A percentile compares a stretch with the other conserved stretches of the same genome.
These are phyloP conservation scores for Phytophthora macrochlamydospora DNA, from an alignment of 352 stramenopile species.

Conservation along the genomic window DNA sequence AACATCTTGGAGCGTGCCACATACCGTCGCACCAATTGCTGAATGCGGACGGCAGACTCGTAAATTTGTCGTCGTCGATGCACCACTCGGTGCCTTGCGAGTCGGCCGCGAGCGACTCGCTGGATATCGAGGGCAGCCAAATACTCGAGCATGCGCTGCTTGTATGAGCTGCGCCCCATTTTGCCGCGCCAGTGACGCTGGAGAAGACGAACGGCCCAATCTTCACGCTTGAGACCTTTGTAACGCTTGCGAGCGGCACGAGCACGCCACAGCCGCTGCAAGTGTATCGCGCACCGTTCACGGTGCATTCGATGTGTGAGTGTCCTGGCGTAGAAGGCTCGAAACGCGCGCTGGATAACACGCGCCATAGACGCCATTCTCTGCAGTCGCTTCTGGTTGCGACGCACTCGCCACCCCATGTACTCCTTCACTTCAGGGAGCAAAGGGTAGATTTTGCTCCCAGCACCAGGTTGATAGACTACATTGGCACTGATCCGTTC, in stretches of 20 bases:
- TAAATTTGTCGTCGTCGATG: conserved; percentile 57
- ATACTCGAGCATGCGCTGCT: conserved; percentile 75
- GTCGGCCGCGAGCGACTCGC: conserved; percentile 82
- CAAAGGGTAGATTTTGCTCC: conserved; percentile 88
- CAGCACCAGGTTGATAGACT: conserved; percentile 82
- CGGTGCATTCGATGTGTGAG: conserved; percentile 77
- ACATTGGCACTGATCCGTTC: conserved; percentile 87
- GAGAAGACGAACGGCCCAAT: conserved; percentile 92
- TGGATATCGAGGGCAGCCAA: conserved; percentile 87
- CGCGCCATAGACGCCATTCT: conserved; percentile 83
- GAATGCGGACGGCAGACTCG: conserved; percentile 71
- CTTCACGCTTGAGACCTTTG: conserved; percentile 78
- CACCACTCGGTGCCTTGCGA: conserved; percentile 64
- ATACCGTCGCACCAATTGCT: conserved; percentile 77
- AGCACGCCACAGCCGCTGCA: conserved; percentile 91
- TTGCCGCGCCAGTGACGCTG: conserved; percentile 93
- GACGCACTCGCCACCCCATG: conserved; percentile 95
- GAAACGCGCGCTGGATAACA: conserved; percentile 91
- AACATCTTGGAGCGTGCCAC: conserved; percentile 60
- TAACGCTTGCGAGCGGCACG: conserved; percentile 78
- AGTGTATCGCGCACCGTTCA: conserved; percentile 72
- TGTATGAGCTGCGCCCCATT: conserved; percentile 79
- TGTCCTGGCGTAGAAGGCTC: conserved; percentile 88
- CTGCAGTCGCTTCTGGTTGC: conserved; percentile 93
- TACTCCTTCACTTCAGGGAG: conserved; percentile 94